Percentiles rank a stretch among this genome's conserved stretches.
Conservation (phyloP, 129 eudicot genomes). For the Deinandra increscens region DNA sequence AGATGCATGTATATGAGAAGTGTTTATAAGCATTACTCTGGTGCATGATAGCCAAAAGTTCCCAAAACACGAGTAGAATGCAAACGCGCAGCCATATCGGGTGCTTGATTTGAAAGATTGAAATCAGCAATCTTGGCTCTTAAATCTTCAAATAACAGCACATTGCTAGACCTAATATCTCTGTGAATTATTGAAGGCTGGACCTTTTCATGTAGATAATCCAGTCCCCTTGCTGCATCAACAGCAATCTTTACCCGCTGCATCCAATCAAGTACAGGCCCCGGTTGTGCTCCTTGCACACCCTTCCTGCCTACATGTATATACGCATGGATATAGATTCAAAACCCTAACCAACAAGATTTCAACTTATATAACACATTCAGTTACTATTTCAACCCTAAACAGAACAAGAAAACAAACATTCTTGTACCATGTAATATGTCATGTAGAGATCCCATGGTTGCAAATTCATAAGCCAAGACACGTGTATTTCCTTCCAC, state of each 20-base stretch:
- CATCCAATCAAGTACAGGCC: conserved; percentile 96
- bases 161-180: conserved; percentile 94
- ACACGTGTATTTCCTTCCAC: conserved; percentile 73
- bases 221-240: conserved; percentile 95
- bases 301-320: conserved; percentile 77
- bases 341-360: neutral
- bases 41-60: conserved; percentile 94
- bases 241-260: conserved; percentile 85
- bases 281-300: conserved; percentile 98
- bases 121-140: conserved; percentile 93
- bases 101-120: conserved; percentile 93
- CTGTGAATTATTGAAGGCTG: conserved; percentile 88
- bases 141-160: conserved; percentile 76
- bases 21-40: conserved; percentile 62
- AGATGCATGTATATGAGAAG: conserved; percentile 1
- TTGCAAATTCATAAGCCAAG: conserved; percentile 76
- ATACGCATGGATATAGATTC: neutral
- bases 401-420: neutral
- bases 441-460: conserved; percentile 86
- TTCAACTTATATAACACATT: conserved; percentile 5
- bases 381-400: neutral
- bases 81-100: conserved; percentile 97
- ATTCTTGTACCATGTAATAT: conserved; percentile 59
- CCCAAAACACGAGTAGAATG: conserved; percentile 96
- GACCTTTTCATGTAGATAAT: conserved; percentile 83